A percentile compares a stretch with the other conserved stretches of the same genome.
phyloP scores from a whole-genome alignment of 371 early-diverging fungal species.

The Syncephalis plumigaleata region DNA sequence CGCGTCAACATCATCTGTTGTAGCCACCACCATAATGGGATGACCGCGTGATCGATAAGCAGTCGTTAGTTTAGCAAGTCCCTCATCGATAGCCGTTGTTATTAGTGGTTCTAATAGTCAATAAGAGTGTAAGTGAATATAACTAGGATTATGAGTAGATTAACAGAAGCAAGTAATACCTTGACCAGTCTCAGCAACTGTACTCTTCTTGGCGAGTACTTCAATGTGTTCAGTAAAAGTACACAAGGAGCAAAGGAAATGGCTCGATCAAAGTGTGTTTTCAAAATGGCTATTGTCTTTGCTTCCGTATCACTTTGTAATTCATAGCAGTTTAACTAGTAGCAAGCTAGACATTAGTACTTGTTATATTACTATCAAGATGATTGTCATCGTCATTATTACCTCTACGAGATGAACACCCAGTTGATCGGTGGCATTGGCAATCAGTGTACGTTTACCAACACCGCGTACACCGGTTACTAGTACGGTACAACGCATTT shows the following conservation, averaged over 20 bases:
- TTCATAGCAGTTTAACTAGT: conserved; percentile 55
- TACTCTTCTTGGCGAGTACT: conserved; percentile 50
- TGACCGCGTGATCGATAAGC: conserved; percentile 33
- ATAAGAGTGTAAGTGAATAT: no score
- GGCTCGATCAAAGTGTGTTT: conserved; percentile 60
- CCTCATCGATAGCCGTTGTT: conserved; percentile 43
- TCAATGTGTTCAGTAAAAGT: conserved; percentile 60
- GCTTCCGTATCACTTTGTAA: conserved; percentile 61
- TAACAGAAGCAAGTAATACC: no score
- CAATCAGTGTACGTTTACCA: conserved; percentile 56
- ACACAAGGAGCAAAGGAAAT: conserved; percentile 63
- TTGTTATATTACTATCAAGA: no score
- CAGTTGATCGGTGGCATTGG: conserved; percentile 38
- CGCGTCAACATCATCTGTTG: conserved; percentile 54
- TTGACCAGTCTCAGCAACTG: conserved; percentile 46
- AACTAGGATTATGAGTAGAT: no score
- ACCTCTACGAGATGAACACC: conserved; percentile 47
- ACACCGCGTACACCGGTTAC: conserved; percentile 71
- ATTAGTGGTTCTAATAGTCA: conserved; percentile 48
- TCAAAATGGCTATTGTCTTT: conserved; percentile 52
- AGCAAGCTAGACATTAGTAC: not conserved
- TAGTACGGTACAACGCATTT: conserved; percentile 51
- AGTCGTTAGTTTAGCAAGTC: conserved; percentile 33
- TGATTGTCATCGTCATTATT: no score
- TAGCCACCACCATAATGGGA: conserved; percentile 63